These are phyloP conservation scores for Glomus cerebriforme DNA, from an alignment of 192 early-diverging fungal species.

Conservation along the genomic window DNA sequence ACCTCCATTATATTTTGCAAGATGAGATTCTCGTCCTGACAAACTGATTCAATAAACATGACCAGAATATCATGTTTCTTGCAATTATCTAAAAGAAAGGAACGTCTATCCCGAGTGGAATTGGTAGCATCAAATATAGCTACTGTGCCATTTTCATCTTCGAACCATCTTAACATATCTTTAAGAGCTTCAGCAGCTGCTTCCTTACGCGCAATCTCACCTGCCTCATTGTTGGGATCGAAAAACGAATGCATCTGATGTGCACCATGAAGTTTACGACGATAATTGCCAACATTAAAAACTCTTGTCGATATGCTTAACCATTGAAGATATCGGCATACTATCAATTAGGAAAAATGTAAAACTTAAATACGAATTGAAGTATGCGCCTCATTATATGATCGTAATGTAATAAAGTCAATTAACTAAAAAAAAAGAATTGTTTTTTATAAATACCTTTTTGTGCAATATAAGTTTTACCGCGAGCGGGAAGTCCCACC, in stretches of 20 bases:
- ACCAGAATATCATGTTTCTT: slow-evolving; percentile 78
- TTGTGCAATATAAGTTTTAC: slow-evolving; percentile 96
- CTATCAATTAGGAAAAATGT: slow-evolving; percentile 39
- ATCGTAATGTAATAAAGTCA: background rate
- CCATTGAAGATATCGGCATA: slow-evolving; percentile 94
- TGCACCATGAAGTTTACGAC: slow-evolving; percentile 86
- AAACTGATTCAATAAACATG: slow-evolving; percentile 96
- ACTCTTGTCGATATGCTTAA: slow-evolving; percentile 90
- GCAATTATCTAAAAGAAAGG: slow-evolving; percentile 72
- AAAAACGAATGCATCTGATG: slow-evolving; percentile 84
- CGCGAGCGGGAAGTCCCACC: slow-evolving; percentile 90
- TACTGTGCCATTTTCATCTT: slow-evolving; percentile 77
- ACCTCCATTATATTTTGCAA: slow-evolving; percentile 94
- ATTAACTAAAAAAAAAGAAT: slow-evolving; percentile 15
- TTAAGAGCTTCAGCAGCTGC: slow-evolving; percentile 82
- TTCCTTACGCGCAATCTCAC: slow-evolving; percentile 70
- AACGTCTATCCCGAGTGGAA: slow-evolving; percentile 81
- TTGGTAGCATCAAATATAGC: slow-evolving; percentile 99
- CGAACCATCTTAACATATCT: slow-evolving; percentile 94
- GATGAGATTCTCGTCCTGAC: slow-evolving; percentile 86
- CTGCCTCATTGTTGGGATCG: slow-evolving; percentile 79
- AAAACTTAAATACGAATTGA: background rate
- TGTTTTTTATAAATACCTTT: slow-evolving; percentile 61
- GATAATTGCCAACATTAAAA: slow-evolving; percentile 99
- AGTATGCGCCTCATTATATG: background rate